A percentile compares a stretch with the other conserved stretches of the same genome.
Evolutionary conservation across 2,329 filamentous ascomycete genomes (phyloP).

Genomic region (Cyphellophora europaea): DNA sequence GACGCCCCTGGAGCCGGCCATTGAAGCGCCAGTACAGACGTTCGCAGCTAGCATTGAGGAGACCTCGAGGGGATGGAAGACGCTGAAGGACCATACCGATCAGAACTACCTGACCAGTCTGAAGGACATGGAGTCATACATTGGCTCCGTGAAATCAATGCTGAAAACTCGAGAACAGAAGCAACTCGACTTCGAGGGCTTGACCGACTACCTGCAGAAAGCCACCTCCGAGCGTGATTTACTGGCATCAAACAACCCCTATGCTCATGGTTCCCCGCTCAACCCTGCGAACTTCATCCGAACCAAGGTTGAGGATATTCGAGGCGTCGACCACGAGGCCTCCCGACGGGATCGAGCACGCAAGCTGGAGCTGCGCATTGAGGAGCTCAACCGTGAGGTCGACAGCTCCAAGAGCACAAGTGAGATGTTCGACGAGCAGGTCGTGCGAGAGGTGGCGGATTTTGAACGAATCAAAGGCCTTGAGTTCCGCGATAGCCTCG

Average conservation of each 20-base stretch:
- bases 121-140: conserved; percentile 93
- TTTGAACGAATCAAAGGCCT: conserved; percentile 95
- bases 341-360: conserved; percentile 75
- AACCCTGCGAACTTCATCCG: conserved; percentile 82
- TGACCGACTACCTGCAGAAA: conserved; percentile 92
- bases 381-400: conserved; percentile 81
- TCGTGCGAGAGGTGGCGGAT: conserved; percentile 82
- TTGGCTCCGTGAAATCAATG: conserved; percentile 72
- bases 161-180: conserved; percentile 94
- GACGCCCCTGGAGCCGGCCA: conserved; percentile 75
- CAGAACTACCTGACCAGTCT: conserved; percentile 90
- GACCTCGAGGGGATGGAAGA: conserved; percentile 66
- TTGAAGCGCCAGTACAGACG: conserved; percentile 70
- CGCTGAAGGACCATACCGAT: conserved; percentile 84
- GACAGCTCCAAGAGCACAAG: conserved; percentile 78
- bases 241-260: conserved; percentile 57
- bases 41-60: conserved; percentile 84
- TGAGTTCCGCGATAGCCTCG: conserved; percentile 83
- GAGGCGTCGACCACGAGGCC: conserved; percentile 93
- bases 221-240: conserved; percentile 77
- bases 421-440: conserved; percentile 92
- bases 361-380: conserved; percentile 85
- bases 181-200: conserved; percentile 91
- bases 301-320: conserved; percentile 90
- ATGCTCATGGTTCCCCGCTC: conserved; percentile 43